These are phyloP conservation scores for Cladosporium colombiae DNA, from an alignment of 2,329 filamentous ascomycete species.

Conservation along the genomic window DNA sequence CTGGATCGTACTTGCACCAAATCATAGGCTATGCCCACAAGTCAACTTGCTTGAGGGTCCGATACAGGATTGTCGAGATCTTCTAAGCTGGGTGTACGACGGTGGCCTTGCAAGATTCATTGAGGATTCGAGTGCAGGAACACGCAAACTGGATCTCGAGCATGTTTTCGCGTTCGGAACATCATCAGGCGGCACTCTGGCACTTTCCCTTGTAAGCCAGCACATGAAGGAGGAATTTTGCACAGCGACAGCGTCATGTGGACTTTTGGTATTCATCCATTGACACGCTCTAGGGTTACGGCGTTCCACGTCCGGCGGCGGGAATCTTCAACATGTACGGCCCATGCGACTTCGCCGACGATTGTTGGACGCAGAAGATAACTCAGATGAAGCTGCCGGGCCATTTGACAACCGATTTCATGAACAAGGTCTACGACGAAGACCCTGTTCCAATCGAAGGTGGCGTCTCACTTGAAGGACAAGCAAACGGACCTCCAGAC, in stretches of 20 bases:
- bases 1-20: background rate
- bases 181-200: background rate
- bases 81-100: background rate
- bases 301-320: background rate
- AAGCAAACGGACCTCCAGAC: constrained; percentile 19
- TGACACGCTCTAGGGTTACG: background rate
- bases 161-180: background rate
- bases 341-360: background rate
- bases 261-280: no score
- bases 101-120: background rate
- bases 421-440: background rate
- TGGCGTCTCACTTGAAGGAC: constrained; percentile 16
- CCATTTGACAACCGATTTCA: background rate
- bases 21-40: constrained; percentile 1
- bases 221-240: no score
- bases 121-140: background rate
- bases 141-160: background rate
- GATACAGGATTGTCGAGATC: background rate
- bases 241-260: background rate
- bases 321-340: constrained; percentile 1
- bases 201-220: background rate
- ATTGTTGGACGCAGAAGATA: background rate
- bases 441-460: background rate
- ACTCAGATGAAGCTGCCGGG: background rate
- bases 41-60: background rate